A percentile compares a stretch with the other conserved stretches of the same genome.
These are phyloP conservation scores for Phytopythium aichiense DNA, from an alignment of 352 stramenopile genomes.

Conservation along the genomic window DNA sequence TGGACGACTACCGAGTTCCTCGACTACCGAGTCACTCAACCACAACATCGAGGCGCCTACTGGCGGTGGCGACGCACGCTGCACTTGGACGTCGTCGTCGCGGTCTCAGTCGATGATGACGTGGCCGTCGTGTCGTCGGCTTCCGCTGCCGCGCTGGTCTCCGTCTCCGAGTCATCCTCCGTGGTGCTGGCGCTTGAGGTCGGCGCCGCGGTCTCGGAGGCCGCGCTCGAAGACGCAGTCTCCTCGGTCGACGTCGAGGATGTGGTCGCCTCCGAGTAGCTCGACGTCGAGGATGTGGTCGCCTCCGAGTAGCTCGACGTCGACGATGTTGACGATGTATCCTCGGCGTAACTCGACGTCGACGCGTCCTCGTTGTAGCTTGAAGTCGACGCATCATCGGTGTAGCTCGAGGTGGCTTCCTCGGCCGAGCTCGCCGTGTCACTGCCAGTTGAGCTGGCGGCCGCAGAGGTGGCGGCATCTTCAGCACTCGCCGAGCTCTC, in stretches of 20 bases:
- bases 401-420: constrained; percentile 1
- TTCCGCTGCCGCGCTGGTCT: neutral
- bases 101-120: neutral
- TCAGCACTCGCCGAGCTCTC: neutral
- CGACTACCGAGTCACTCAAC: neutral
- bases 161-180: neutral
- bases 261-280: neutral
- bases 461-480: neutral
- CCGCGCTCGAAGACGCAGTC: neutral
- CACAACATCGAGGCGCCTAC: neutral
- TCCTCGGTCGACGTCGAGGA: neutral
- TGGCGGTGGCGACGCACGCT: constrained; percentile 2
- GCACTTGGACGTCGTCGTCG: constrained; percentile 5
- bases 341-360: neutral
- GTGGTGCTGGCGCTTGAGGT: neutral
- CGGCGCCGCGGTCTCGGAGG: neutral
- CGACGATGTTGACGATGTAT: neutral
- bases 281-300: neutral
- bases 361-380: neutral
- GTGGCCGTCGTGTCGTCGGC: neutral
- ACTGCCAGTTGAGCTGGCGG: neutral
- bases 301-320: neutral
- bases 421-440: neutral
- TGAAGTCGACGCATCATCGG: neutral
- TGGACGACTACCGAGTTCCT: too few relatives aligned